These are phyloP conservation scores for Terana coerulea DNA, from an alignment of 768 basidiomycete genomes.

Conservation along the genomic window DNA sequence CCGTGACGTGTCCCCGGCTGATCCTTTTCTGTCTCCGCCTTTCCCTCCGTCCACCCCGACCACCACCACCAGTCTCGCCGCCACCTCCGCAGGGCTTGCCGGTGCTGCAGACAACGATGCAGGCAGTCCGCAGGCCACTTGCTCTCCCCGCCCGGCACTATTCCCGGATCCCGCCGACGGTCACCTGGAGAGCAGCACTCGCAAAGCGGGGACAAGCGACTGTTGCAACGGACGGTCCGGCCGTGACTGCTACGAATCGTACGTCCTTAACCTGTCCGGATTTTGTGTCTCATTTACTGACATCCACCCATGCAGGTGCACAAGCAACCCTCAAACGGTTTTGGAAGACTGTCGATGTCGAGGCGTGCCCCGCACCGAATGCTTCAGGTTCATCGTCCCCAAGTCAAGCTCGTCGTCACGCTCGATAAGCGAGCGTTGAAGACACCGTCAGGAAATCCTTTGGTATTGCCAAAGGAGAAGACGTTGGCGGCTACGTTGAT, in stretches of 20 bases:
- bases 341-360: conserved; percentile 89
- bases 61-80: no score
- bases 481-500: conserved; percentile 76
- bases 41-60: no score
- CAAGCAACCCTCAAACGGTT: conserved; percentile 86
- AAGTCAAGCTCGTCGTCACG: conserved; percentile 53
- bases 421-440: conserved; percentile 84
- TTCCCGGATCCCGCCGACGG: no score
- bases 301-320: conserved; percentile 52
- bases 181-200: no score
- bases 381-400: neutral
- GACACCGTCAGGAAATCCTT: conserved; percentile 78
- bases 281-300: neutral
- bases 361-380: conserved; percentile 33
- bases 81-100: no score
- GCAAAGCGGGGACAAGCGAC: no score
- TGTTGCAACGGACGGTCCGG: conserved; percentile 7
- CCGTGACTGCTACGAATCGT: conserved; percentile 16
- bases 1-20: no score
- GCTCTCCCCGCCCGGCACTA: no score
- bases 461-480: conserved; percentile 70
- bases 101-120: no score
- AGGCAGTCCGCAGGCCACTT: no score
- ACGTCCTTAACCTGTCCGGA: neutral
- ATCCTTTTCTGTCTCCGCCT: no score